Base-by-base conservation (phyloP, 2,329 filamentous ascomycete species). In the Thelonectria blattea region DNA sequence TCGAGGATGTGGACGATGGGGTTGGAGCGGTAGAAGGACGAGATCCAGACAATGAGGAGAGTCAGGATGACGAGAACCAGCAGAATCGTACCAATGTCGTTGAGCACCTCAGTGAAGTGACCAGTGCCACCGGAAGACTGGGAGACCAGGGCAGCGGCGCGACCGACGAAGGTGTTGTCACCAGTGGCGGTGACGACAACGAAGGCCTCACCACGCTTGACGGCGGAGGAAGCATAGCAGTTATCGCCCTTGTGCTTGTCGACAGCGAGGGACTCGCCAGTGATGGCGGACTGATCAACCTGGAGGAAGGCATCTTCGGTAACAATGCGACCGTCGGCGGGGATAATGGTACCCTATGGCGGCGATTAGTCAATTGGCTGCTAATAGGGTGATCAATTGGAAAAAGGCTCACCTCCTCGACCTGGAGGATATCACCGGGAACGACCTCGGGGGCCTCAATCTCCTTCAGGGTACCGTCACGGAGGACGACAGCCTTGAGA, bases 241-340 rank as follows among this genome's bases (percentile, higher is more conserved):
- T 85, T 84, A 77, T 96, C 93, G 64, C 86, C 86, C 75, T 88
- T 86, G 81, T 91, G 89, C 84, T 95, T 96, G 80, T 96, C 92
- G 68, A 95, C 92, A 68, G 92, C 92, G 61, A 96, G 88, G 66
- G 93, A 96, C 80, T 97, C 92, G 70, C 93, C 92, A 60, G 93
- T 96, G 75, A 96, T 92, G 75, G 91, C 88, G 62, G 92, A 96
- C 82, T 96, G 93, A 78, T 97, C 92, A 65, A 96, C 90, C 80
- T 96, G 92, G 63, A 94, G 85, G 82, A 92, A 93, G 62, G 91
- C 90, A 75, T 89, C 88, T 70, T 93, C 89, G 71, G 91, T 93
- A 65, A 95, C 88, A 71, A 96, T 89, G 67, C 89, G 89, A 69
- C 92, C 92, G 78, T 97, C 93, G 68, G 92, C 93, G 65, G 92